Base-by-base conservation (phyloP, 306 rosid genomes). In the Pterocarpus santalinus region DNA sequence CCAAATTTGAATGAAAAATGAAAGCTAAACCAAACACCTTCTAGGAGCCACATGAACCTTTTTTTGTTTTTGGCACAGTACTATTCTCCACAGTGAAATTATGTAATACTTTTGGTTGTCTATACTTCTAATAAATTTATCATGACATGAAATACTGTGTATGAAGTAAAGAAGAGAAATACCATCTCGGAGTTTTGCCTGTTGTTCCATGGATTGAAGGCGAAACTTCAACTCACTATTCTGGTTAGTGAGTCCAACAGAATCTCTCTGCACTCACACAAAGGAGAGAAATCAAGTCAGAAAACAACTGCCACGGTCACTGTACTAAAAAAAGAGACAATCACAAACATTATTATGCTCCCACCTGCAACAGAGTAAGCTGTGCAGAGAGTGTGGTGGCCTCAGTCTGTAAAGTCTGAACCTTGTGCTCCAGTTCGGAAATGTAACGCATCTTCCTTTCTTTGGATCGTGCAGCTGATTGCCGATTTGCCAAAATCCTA, bases 151-250 rank as follows among this genome's bases (percentile, higher is more conserved):
- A 64, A 15, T 22, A 22, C 28, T 22, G 28, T 9, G 5, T 4
- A 12, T 8, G 17, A 16, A 35, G 12, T 8, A 52, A 12, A 80
- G 78, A 28, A 51, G 22, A 82, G 13, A 71, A 46, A 33, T 95
- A 95, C 99, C 99, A 86, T 95, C 99, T 85, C 97, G 89, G 39
- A 95, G 94, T 82, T 91, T 97, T 15, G 97, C 99, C 84, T 93
- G 99, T 60, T 95, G 99, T 78, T 95, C 97, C 99, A 95, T 92
- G 84, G 99, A 92, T 83, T 95, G 99, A 82, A 95, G 97, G 77
- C 97, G 99, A 80, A 95, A 95, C 90, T 95, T 95, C 88, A 95
- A 85, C 88, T 95, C 99, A 69, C 88, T 88, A 75, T 93, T 93
- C 86, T 95, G 95, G 88, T 82, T 95, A n/a, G 91, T 84, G 53